phyloP scores from a whole-genome alignment of 2,329 filamentous ascomycete species.

The Chaetomiaceae sp. region DNA sequence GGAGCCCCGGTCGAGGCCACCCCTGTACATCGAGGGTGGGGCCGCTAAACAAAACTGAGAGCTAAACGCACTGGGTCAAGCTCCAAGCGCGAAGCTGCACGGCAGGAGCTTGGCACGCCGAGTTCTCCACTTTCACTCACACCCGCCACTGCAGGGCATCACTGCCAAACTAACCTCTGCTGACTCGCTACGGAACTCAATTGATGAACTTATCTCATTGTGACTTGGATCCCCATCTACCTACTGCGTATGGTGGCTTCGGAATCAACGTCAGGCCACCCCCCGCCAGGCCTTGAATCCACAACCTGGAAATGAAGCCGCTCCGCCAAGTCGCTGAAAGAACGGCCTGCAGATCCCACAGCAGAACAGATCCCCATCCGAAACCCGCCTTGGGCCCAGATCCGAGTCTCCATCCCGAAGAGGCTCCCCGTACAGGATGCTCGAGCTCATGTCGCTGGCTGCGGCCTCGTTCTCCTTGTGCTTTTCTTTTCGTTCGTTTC shows the following conservation, averaged over 20 bases:
- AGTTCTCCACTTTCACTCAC: not conserved
- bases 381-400: conserved; percentile 9
- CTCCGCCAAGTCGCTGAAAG: not conserved
- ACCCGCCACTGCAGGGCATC: too few relatives aligned
- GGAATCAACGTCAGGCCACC: not conserved
- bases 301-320: not conserved
- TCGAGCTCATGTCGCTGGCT: not conserved
- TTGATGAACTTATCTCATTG: too few relatives aligned
- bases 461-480: not conserved
- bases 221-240: too few relatives aligned
- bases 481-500: not conserved
- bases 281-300: too few relatives aligned
- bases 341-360: not conserved
- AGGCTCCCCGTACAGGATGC: conserved; percentile 9
- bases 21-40: conserved; percentile 3
- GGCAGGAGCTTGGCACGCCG: not conserved
- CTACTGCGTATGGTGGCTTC: too few relatives aligned
- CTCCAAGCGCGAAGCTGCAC: too few relatives aligned
- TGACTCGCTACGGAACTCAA: too few relatives aligned
- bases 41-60: too few relatives aligned
- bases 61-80: too few relatives aligned
- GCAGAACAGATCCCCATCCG: conserved; percentile 8
- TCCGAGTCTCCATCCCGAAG: conserved; percentile 1
- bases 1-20: not conserved
- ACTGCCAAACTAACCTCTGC: too few relatives aligned